A percentile compares a stretch with the other conserved stretches of the same genome.
phyloP scores from a whole-genome alignment of 2,329 filamentous ascomycete species.

The Colletotrichum trifolii region DNA sequence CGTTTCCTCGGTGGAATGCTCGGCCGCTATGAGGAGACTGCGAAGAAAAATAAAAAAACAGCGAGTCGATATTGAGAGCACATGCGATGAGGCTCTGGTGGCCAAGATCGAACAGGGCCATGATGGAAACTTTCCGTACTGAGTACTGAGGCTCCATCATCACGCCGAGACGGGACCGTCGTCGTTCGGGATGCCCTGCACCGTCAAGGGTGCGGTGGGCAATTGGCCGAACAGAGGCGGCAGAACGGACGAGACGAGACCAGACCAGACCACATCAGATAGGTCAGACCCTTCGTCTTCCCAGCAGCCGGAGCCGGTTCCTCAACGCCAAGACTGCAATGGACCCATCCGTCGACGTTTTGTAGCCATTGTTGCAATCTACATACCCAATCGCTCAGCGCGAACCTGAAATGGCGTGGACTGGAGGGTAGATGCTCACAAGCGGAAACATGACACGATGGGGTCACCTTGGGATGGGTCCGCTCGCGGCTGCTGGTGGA shows the following conservation, averaged over 20 bases:
- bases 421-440: not conserved
- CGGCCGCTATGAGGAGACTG: constrained; percentile 34
- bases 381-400: too few species aligned
- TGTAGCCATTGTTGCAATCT: too few species aligned
- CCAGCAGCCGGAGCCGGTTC: too few species aligned
- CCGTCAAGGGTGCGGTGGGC: constrained; percentile 13
- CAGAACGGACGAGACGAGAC: too few species aligned
- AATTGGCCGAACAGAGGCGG: constrained; percentile 17
- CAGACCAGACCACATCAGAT: too few species aligned
- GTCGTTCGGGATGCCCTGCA: constrained; percentile 21
- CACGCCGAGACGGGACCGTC: constrained; percentile 20
- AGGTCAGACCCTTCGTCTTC: too few species aligned
- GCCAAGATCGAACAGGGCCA: not conserved
- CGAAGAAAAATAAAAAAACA: not conserved
- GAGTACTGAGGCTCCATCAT: constrained; percentile 1
- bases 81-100: constrained; percentile 5
- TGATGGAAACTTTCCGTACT: not conserved
- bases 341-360: too few species aligned
- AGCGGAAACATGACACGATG: constrained; percentile 2
- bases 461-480: not conserved
- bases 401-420: too few species aligned
- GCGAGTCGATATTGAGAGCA: not conserved
- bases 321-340: too few species aligned
- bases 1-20: constrained; percentile 32
- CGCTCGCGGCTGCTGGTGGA: constrained; percentile 23